Conservation (phyloP, 2,329 filamentous ascomycete genomes). For the Corynespora cassiicola region DNA sequence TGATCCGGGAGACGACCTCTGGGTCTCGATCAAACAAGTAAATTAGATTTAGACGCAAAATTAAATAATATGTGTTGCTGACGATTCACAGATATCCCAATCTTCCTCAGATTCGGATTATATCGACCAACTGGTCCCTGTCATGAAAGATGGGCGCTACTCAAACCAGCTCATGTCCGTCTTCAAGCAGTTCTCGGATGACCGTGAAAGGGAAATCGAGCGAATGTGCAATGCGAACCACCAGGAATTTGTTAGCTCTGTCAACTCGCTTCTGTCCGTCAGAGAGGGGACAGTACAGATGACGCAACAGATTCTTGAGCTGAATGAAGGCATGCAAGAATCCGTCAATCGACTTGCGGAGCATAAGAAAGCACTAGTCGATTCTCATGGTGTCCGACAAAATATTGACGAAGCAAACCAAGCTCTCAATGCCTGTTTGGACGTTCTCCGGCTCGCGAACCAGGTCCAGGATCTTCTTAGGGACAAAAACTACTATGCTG, state of each 20-base stretch:
- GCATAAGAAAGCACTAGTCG: slow-evolving; percentile 92
- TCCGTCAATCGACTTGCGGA: slow-evolving; percentile 94
- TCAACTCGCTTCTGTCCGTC: slow-evolving; percentile 91
- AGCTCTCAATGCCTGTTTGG: slow-evolving; percentile 87
- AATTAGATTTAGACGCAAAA: slow-evolving; percentile 9
- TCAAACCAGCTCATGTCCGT: slow-evolving; percentile 80
- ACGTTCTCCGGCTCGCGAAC: slow-evolving; percentile 90
- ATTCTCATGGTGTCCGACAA: slow-evolving; percentile 88
- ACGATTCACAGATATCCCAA: slow-evolving; percentile 76
- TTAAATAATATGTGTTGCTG: slow-evolving; percentile 4
- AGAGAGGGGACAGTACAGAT: slow-evolving; percentile 88
- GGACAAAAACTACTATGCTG: slow-evolving; percentile 95
- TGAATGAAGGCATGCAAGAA: slow-evolving; percentile 93
- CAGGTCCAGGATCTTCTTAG: slow-evolving; percentile 89
- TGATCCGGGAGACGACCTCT: slow-evolving; percentile 56
- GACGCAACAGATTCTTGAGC: slow-evolving; percentile 86
- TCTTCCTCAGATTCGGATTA: slow-evolving; percentile 92
- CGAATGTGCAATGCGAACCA: slow-evolving; percentile 94
- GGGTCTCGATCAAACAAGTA: slow-evolving; percentile 58
- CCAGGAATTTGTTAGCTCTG: slow-evolving; percentile 92
- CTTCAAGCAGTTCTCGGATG: slow-evolving; percentile 80
- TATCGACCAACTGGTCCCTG: slow-evolving; percentile 92
- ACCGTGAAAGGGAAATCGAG: slow-evolving; percentile 91
- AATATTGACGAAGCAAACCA: slow-evolving; percentile 94
- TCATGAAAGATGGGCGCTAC: slow-evolving; percentile 86